Conservation (phyloP, 2,329 filamentous ascomycete species). For the Fusarium multiceps region DNA sequence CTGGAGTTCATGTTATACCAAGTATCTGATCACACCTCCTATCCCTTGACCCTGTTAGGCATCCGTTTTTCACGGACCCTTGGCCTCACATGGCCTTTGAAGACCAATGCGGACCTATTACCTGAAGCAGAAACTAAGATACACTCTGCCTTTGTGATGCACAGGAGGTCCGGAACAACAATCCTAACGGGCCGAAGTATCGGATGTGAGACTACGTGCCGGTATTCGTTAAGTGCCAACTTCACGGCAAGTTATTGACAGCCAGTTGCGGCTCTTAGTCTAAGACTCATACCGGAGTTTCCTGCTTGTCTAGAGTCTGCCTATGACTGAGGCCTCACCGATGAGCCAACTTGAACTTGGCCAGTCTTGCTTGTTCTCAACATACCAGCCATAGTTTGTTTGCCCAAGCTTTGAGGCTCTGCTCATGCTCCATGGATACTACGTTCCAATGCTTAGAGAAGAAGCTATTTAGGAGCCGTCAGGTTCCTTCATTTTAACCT, state of each 20-base stretch:
- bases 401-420: conserved; percentile 38
- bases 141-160: conserved; percentile 19
- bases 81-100: conserved; percentile 10
- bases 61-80: conserved; percentile 6
- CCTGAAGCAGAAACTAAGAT: conserved; percentile 23
- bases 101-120: conserved; percentile 12
- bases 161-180: conserved; percentile 3
- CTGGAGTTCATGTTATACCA: background rate
- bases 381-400: conserved; percentile 9
- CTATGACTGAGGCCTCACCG: conserved; percentile 33
- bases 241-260: conserved; percentile 33
- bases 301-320: conserved; percentile 39
- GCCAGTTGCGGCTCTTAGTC: conserved; percentile 27
- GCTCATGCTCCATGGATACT: conserved; percentile 16
- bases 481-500: conserved; percentile 27
- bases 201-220: conserved; percentile 17
- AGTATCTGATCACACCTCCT: background rate
- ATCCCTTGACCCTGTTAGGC: conserved; percentile 12
- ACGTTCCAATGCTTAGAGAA: conserved; percentile 3
- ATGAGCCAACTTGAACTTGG: conserved; percentile 22
- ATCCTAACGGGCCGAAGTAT: conserved; percentile 7
- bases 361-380: conserved; percentile 4
- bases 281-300: conserved; percentile 16
- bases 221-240: conserved; percentile 30
- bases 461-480: conserved; percentile 38